Conservation (phyloP, 371 early-diverging fungal genomes). For the Conidiobolus incongruus region DNA sequence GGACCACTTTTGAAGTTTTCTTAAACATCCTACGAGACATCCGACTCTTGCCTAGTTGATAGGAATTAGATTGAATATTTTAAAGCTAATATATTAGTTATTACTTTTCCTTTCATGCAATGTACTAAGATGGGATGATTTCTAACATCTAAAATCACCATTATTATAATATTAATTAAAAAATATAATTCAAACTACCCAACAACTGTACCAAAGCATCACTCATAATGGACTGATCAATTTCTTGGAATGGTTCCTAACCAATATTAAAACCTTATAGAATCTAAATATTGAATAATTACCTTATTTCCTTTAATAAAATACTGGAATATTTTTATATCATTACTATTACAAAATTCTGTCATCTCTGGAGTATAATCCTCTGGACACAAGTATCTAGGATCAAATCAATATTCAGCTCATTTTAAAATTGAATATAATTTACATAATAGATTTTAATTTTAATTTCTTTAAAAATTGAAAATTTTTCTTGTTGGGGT, state of each 20-base stretch:
- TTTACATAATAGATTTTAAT: constrained; percentile 52
- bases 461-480: constrained; percentile 51
- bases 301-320: constrained; percentile 71
- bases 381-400: constrained; percentile 50
- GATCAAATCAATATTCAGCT: background rate
- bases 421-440: background rate
- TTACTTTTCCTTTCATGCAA: constrained; percentile 82
- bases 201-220: constrained; percentile 53
- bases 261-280: background rate
- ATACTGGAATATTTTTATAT: constrained; percentile 53
- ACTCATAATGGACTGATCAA: constrained; percentile 53
- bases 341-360: constrained; percentile 43
- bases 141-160: constrained; percentile 19
- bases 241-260: constrained; percentile 81
- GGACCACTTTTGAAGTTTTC: constrained; percentile 85
- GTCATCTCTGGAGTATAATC: constrained; percentile 59
- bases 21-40: constrained; percentile 77
- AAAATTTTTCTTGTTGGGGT: constrained; percentile 61
- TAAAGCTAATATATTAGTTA: background rate
- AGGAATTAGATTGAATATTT: background rate
- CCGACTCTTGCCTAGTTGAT: constrained; percentile 57
- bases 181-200: constrained; percentile 11
- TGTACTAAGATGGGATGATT: constrained; percentile 75
- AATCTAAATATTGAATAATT: background rate
- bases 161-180: background rate